These are phyloP conservation scores for Nidularia pulvinata DNA, from an alignment of 768 basidiomycete species.

Conservation along the genomic window DNA sequence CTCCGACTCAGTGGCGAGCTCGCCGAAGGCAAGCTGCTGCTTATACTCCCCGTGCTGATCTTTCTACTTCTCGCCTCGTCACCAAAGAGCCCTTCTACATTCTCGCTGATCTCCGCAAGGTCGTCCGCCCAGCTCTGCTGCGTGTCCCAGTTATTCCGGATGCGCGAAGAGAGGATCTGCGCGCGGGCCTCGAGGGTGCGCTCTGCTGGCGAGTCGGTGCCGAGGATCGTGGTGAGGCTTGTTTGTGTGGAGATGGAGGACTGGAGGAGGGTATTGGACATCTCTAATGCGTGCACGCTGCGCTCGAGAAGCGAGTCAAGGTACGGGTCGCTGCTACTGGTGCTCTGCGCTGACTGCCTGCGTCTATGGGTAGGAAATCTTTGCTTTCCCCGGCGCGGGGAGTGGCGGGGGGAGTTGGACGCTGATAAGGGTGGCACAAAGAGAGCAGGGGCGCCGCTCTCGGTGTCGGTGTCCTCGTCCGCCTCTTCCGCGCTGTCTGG, in stretches of 20 bases:
- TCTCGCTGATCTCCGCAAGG: constrained; percentile 61
- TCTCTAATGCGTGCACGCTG: constrained; percentile 83
- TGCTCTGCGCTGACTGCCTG: constrained; percentile 17
- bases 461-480: constrained; percentile 65
- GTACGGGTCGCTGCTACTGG: constrained; percentile 40
- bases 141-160: constrained; percentile 38
- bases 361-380: constrained; percentile 23
- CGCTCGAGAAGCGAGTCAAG: constrained; percentile 80
- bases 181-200: constrained; percentile 47
- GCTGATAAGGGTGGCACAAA: constrained; percentile 15
- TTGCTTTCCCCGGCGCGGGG: constrained; percentile 27
- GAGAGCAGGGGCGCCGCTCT: constrained; percentile 18
- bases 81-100: constrained; percentile 60
- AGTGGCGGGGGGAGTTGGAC: constrained; percentile 15
- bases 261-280: constrained; percentile 80
- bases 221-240: constrained; percentile 44
- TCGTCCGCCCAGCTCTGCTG: constrained; percentile 67
- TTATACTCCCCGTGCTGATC: constrained; percentile 20
- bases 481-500: constrained; percentile 78
- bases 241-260: constrained; percentile 75
- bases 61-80: constrained; percentile 12
- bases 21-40: constrained; percentile 43
- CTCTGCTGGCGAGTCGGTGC: constrained; percentile 45
- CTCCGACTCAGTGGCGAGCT: constrained; percentile 15
- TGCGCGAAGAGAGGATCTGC: constrained; percentile 49